Evolutionary conservation across 1,284 basidiomycete genomes (phyloP).

Genomic region (Ceratobasidium sp.): DNA sequence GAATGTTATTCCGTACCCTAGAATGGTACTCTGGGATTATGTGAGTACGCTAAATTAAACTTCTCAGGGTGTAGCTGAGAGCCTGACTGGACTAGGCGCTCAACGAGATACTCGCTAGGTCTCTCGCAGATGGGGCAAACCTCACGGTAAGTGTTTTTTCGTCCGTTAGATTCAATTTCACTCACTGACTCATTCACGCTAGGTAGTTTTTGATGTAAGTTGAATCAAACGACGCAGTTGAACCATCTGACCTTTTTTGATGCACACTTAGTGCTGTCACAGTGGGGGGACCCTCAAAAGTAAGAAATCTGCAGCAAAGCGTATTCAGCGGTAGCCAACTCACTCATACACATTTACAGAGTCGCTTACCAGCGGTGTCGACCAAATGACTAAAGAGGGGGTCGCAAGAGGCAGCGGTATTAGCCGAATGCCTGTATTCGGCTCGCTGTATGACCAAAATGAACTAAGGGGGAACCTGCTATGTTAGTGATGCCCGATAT

Average conservation of each 20-base stretch:
- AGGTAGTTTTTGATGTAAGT: conserved; percentile 38
- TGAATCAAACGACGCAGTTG: background rate
- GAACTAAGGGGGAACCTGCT: background rate
- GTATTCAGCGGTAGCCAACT: background rate
- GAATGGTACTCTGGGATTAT: conserved; percentile 15
- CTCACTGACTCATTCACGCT: background rate
- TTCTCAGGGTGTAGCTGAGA: no score
- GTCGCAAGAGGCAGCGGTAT: no score
- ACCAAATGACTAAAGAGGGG: background rate
- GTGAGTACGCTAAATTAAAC: background rate
- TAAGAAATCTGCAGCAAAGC: background rate
- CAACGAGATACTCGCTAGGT: conserved; percentile 3
- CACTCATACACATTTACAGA: background rate
- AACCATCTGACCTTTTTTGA: background rate
- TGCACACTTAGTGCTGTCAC: conserved; percentile 18
- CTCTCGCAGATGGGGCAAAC: conserved; percentile 6
- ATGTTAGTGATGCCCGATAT: background rate
- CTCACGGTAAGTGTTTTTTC: conserved; percentile 16
- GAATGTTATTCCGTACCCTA: background rate
- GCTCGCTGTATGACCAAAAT: no score
- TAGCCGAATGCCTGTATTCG: no score
- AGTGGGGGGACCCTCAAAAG: conserved; percentile 29
- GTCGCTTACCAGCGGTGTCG: background rate
- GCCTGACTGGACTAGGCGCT: background rate
- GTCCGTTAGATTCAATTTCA: no score